These are phyloP conservation scores for Sporothrix euskadiensis DNA, from an alignment of 2,329 filamentous ascomycete species.

Conservation along the genomic window DNA sequence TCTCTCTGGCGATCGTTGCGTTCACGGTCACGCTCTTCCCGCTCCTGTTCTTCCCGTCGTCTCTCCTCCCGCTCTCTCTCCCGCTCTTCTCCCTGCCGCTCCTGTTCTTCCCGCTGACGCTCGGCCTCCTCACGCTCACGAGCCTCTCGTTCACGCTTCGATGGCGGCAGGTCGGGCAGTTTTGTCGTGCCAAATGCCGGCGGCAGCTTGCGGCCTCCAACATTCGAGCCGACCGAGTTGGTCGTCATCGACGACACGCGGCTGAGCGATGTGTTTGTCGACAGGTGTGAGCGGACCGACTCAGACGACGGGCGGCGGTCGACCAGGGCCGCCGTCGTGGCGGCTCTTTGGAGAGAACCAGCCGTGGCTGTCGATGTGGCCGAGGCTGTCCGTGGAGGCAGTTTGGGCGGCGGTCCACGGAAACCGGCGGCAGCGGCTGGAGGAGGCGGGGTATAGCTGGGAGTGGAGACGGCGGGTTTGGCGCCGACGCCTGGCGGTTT, in stretches of 20 bases:
- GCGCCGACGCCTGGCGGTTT: not conserved
- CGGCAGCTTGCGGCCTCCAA: slow-evolving; percentile 51
- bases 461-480: slow-evolving; percentile 46
- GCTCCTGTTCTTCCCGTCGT: not conserved
- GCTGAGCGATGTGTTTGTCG: slow-evolving; percentile 53
- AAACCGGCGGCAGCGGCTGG: slow-evolving; percentile 36
- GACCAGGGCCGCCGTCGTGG: slow-evolving; percentile 31
- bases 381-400: slow-evolving; percentile 54
- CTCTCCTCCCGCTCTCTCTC: not conserved
- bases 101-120: slow-evolving; percentile 30
- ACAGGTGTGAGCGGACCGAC: slow-evolving; percentile 58
- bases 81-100: not conserved
- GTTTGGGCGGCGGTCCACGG: slow-evolving; percentile 46
- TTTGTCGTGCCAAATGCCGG: slow-evolving; percentile 58
- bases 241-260: slow-evolving; percentile 52
- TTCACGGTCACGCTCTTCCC: not conserved
- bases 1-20: not conserved
- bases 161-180: slow-evolving; percentile 59
- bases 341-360: slow-evolving; percentile 40
- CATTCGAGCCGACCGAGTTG: slow-evolving; percentile 37
- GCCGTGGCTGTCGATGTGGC: slow-evolving; percentile 30
- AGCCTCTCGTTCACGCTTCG: slow-evolving; percentile 55
- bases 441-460: slow-evolving; percentile 42
- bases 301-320: slow-evolving; percentile 57
- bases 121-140: slow-evolving; percentile 38